Percentiles rank a stretch among this genome's conserved stretches.
Evolutionary conservation across 192 early-diverging fungal genomes (phyloP).

Genomic region (Gonapodya sp.): DNA sequence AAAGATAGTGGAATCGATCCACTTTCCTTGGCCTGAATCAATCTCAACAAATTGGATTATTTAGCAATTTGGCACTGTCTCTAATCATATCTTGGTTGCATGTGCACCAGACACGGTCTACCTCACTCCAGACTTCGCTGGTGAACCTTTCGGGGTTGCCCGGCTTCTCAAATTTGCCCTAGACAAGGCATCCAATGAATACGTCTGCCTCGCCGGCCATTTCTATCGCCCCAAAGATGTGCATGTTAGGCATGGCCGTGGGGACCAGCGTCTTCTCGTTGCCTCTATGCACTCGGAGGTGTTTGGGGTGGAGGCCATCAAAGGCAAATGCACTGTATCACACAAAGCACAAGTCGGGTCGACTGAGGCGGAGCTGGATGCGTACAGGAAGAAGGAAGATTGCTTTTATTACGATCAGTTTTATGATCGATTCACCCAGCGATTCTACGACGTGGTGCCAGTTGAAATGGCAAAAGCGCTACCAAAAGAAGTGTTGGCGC

Average conservation of each 20-base stretch:
- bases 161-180: conserved; percentile 3
- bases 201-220: conserved; percentile 33
- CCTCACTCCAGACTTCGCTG: neutral
- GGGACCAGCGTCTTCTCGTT: conserved; percentile 62
- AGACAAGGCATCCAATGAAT: neutral
- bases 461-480: conserved; percentile 68
- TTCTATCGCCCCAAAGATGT: conserved; percentile 70
- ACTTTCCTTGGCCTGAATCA: too few relatives aligned
- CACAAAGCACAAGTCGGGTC: conserved; percentile 51
- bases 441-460: conserved; percentile 79
- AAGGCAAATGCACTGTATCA: conserved; percentile 65
- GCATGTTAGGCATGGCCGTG: conserved; percentile 40
- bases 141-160: neutral
- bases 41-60: too few relatives aligned
- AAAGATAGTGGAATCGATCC: too few relatives aligned
- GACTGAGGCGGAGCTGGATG: conserved; percentile 34
- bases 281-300: conserved; percentile 85
- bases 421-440: conserved; percentile 82
- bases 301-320: conserved; percentile 69
- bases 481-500: conserved; percentile 57
- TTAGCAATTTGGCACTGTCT: too few relatives aligned
- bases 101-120: conserved; percentile 11
- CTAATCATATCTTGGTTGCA: too few relatives aligned
- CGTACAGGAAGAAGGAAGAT: conserved; percentile 50
- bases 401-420: conserved; percentile 81